Evolutionary conservation across 345 rosid species (phyloP), one percentile per base, ranked within the genome.

Genomic region (Conringia planisiliqua): DNA sequence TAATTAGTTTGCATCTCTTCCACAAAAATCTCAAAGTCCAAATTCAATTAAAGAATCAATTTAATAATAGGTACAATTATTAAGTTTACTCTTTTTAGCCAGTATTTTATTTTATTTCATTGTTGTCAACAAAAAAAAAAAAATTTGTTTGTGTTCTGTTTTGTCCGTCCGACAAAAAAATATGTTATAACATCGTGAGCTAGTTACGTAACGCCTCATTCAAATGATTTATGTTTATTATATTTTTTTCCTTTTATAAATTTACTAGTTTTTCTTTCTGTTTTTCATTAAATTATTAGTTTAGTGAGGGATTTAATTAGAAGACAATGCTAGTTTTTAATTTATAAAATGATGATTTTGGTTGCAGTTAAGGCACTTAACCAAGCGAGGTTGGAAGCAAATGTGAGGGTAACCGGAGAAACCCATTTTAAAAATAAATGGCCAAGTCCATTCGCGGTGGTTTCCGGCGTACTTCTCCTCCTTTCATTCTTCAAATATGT

Each of bases 371-470:
- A 89, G 76, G 98, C 94, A 16, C 77, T 95, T 6, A 95, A 95
- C 73, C 87, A 84, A 77, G 98, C 90, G 32, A 75, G 94, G 52
- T 43, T 95, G 26, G 99, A 95, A 65, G 99, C 99, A 18, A 88
- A 85, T 50, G 84, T 90, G 38, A 88, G 87, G 62, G 81, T 75
- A 10, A 51, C 77, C n/a, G 99, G 97, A 66, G 88, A 77, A 12
- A 76, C 73, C 0, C 77, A 76, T 51, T 80, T 76, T 65, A 76
- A 78, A 56, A 86, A 86, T 59, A 92, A 88, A 84, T 90, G 96
- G 99, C 99, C 99, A 30, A 92, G 96, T 32, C 96, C 91, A 6
- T 88, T 79, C 42, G 90, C 91, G 14, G 11, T 88, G 30, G 85
- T 80, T 39, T 84, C 90, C 71, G 97, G 97, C 0, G 2, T 83